Conservation (phyloP, 768 basidiomycete species). For the Roridomyces roridus region DNA sequence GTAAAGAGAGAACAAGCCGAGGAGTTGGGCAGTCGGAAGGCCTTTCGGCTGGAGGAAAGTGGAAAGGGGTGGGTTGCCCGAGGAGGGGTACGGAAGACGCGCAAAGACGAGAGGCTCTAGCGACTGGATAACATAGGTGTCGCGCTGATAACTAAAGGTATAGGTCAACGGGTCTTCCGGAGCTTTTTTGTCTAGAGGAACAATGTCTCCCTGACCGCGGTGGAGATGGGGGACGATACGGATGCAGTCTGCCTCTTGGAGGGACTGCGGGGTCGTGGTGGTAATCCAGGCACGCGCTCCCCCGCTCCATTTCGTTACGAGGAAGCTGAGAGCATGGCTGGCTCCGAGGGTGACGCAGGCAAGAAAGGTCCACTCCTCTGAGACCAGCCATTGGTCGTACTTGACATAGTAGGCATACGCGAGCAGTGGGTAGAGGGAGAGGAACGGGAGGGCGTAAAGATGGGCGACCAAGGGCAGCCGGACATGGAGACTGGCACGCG, state of each 20-base stretch:
- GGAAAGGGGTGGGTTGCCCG: conserved; percentile 68
- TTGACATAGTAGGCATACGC: conserved; percentile 92
- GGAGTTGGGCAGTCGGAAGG: conserved; percentile 54
- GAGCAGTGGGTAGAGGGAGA: conserved; percentile 81
- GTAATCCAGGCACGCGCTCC: conserved; percentile 81
- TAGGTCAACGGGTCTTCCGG: conserved; percentile 65
- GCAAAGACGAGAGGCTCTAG: conserved; percentile 66
- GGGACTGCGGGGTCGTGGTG: conserved; percentile 70
- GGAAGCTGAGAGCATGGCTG: conserved; percentile 90
- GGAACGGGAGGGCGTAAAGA: conserved; percentile 77
- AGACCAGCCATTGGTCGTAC: conserved; percentile 90
- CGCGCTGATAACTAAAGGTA: conserved; percentile 93
- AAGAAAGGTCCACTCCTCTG: conserved; percentile 98
- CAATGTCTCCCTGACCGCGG: conserved; percentile 90
- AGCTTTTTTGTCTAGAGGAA: conserved; percentile 70
- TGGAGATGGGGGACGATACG: conserved; percentile 81
- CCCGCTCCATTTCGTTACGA: conserved; percentile 90
- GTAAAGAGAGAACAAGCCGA: conserved; percentile 67
- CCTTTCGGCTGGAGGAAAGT: conserved; percentile 68
- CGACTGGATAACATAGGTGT: conserved; percentile 83
- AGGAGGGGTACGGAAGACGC: conserved; percentile 88
- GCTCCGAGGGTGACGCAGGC: conserved; percentile 85
- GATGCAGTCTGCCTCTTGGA: conserved; percentile 81
- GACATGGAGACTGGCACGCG: conserved; percentile 68
- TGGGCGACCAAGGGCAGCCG: conserved; percentile 73